Evolutionary conservation across 805 yeast species (phyloP), one percentile per base, ranked within the genome.

Genomic region (Yamadazyma sp.): DNA sequence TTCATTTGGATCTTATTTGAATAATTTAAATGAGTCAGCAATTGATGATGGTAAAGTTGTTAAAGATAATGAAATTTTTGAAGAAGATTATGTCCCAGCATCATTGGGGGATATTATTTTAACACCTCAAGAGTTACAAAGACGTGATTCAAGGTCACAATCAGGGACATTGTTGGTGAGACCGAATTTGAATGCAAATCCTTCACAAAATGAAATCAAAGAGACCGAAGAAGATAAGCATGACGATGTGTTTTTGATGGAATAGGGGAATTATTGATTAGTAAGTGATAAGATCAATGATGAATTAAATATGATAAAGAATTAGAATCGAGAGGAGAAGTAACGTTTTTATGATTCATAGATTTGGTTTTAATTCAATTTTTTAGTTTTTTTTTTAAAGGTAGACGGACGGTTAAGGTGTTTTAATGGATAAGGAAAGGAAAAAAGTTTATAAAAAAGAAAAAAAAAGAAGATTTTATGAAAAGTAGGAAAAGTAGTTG

Each of bases 61-160:
- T 6, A 32, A 33, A 11, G 31, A 35, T 5, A 35, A 40, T 22
- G 32, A 18, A 9, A 61, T 70, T 5, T 74, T 62, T 52, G 85
- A 75, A 30, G 89, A 85, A 45, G 95, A 85, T 52, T 83, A 78
- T 47, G 83, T 88, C 3, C 97, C 97, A 1, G 78, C 82, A 5
- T 76, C 89, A 19, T 61, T 88, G 24, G 75, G 81, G n/a, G 95
- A 86, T 45, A 63, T 87, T 32, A 63, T 67, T 13, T 62, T 89
- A 31, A 86, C 95, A 0, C 94, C 95, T 0, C 84, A 78, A 45
- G 96, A 88, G 53, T 58, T 83, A 14, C 62, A 60, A 40, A 66
- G 81, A 47, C 70, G 96, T 30, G 77, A 87, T 41, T 80, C 88
- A 8, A 67, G 86, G 39, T 70, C 78, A 7, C 71, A 66, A 33